Evolutionary conservation across 352 stramenopile species (phyloP), one percentile per base, ranked within the genome.

Genomic region (Thalassiosira hispida): DNA sequence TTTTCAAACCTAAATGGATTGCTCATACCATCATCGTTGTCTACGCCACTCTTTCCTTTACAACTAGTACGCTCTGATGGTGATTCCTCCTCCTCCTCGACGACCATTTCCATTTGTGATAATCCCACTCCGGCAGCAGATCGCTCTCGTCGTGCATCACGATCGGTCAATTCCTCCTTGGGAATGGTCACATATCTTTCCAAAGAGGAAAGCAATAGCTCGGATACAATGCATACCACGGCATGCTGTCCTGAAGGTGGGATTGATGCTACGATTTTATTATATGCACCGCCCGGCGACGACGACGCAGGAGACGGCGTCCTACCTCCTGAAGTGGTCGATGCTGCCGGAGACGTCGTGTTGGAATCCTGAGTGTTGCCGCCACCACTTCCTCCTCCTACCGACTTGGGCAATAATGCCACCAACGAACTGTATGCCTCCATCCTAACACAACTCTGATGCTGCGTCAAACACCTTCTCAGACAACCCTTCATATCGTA

Each of bases 401-500:
- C 29, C 11, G 51, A 61, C 5, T 46, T 44, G 3, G 74, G 77
- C 8, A 83, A 31, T 16, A 83, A 35, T 31, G 61, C 66, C 23
- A 80, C 44, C 27, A 86, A 55, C 8, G 73, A 75, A 8, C 46
- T 65, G 56, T 86, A 86, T n/a, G 69, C 67, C 27, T 82, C 68
- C 22, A 77, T 71, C 22, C 78, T 22, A 16, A 86, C 78, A 42
- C 46, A 40, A 1, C 31, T 20, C 25, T 83, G 77, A 62, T 85
- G 73, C 46, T 86, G 78, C 7, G 73, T 80, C 0, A 86, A n/a
- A 27, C 66, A 83, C 27, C 78, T 55, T 3, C 78, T 61, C n/a
- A 86, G 47, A 42, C 60, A 83, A 18, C 73, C 59, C 49, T 65
- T 64, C 1, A 82, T 73, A 16, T 83, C 68, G 35, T 79, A 64